Base-by-base conservation (phyloP, 768 basidiomycete genomes). In the Candolleomyces efflorescens region DNA sequence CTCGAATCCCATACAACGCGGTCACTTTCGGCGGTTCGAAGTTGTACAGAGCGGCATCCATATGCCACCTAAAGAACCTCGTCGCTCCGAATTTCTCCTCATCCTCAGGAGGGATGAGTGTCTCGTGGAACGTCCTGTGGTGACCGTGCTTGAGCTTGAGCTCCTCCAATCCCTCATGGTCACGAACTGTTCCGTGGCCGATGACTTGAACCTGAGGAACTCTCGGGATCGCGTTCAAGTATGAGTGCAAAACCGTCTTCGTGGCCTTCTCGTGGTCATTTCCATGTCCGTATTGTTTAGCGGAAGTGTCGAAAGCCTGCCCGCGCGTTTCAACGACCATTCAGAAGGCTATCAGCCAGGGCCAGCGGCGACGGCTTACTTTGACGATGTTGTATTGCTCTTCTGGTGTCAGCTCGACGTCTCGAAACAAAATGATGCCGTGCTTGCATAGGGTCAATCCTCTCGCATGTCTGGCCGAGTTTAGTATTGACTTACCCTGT, bases 181-280 rank as follows among this genome's bases (percentile, higher is more conserved):
- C 71, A 63, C 85, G 85, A 15, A 92, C 85, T 1, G 75, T 81
- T 5, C 93, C 93, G 64, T 93, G 94, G 5, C 92, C 92, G 66
- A 94, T 94, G 53, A 94, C 83, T 67, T 94, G 93, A 1, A 94
- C 92, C 67, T 94, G 90, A 2, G 90, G 90, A 4, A 89, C 84
- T 26, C 85, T 80, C 0, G 93, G 91, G 59, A 94, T 90, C 41
- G 89, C 92, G 77, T 92, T 94, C 64, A 93, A 80, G 67, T 93
- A 89, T 0, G 90, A 87, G 65, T 92, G 90, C 11, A 92, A 81
- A 65, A 94, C 86, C 1, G 90, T 92, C 63, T 85, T 85, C 63
- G 77, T 79, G 23, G 83, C 84, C 26, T 74, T 71, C 49, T 84
- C 80, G 0, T 90, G 89, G 77, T 91, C 90, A 70, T 91, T 91